Evolutionary conservation across 2,329 filamentous ascomycete species (phyloP), one percentile per base, ranked within the genome.

Genomic region (Epicoccum sorghinum): DNA sequence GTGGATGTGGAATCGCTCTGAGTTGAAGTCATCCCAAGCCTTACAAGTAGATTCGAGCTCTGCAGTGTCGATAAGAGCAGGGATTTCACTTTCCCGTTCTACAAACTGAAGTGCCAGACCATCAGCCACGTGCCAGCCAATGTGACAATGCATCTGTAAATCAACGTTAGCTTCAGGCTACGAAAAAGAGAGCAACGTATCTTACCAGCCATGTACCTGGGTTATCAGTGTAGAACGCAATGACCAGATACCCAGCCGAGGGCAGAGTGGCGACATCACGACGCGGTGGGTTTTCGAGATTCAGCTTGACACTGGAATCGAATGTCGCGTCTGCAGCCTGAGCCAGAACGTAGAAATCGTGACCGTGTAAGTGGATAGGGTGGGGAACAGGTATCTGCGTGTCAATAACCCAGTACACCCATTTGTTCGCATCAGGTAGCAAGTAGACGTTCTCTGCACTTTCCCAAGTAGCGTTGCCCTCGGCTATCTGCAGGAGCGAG

Each of bases 271-370:
- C 62, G 1, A 64, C 67, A 44, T 73, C 71, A 13, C 70, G 62
- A 24, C 69, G 65, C 0, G 61, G 50, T 4, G 70, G 69, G 47
- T 70, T 71, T 3, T 30, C 30, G 4, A 67, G 42, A 7, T 62
- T 59, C 14, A 67, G 54, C 3, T 50, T 25, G 3, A 58, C 55
- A 4, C 32, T 40, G 7, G 25, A 36, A 10, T 55, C 29, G 12
- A 51, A 52, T 5, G 61, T 75, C 9, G 60, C 64, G 1, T 75
- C 72, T 7, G 55, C 52, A 23, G 73, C 70, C 24, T 62, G 74
- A 14, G 76, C 75, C 6, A 86, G 67, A 8, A 85, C 72, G 68
- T 83, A 79, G 72, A 85, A 85, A 61, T 84, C 80, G 65, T 86
- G 83, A 4, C 83, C 70, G 57, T 75, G 71, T n/a, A 75, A 61